Conservation (phyloP, 2,329 filamentous ascomycete species). For the Colletotrichum musicola region DNA sequence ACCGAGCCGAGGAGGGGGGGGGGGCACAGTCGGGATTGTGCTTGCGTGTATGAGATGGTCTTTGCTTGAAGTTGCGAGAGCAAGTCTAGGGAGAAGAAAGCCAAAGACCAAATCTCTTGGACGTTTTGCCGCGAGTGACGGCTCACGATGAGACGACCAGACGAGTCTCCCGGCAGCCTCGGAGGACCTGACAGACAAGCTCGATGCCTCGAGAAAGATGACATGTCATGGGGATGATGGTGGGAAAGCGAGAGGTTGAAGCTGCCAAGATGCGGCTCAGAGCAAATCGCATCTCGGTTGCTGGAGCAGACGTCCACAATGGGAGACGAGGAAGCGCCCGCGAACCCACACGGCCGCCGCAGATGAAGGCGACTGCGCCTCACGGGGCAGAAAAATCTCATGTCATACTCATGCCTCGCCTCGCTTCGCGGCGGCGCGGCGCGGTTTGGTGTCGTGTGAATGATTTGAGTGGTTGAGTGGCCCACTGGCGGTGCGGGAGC, state of each 20-base stretch:
- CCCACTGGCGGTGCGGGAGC: background rate
- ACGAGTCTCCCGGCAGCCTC: slow-evolving; percentile 10
- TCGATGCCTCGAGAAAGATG: background rate
- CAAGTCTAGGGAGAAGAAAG: slow-evolving; percentile 1
- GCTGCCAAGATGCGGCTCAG: slow-evolving; percentile 28
- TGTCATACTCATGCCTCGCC: no score
- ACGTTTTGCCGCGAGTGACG: background rate
- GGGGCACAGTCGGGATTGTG: background rate
- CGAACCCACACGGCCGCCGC: slow-evolving; percentile 17
- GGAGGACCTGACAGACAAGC: background rate
- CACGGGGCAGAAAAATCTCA: background rate
- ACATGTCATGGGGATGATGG: background rate
- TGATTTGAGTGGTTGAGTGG: background rate
- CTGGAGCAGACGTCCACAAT: slow-evolving; percentile 15
- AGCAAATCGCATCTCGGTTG: slow-evolving; percentile 34
- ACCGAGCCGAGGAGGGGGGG: background rate
- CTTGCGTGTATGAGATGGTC: slow-evolving; percentile 2
- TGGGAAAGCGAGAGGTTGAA: slow-evolving; percentile 10
- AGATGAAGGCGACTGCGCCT: slow-evolving; percentile 19
- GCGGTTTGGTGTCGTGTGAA: no score
- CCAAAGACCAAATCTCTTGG: background rate
- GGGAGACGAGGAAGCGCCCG: slow-evolving; percentile 10
- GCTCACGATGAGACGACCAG: slow-evolving; percentile 16
- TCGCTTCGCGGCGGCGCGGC: no score
- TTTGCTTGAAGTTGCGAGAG: slow-evolving; percentile 2